Percentiles rank a stretch among this genome's conserved stretches.
Evolutionary conservation across 352 stramenopile species (phyloP).

Genomic region (Globisporangium middletonii): DNA sequence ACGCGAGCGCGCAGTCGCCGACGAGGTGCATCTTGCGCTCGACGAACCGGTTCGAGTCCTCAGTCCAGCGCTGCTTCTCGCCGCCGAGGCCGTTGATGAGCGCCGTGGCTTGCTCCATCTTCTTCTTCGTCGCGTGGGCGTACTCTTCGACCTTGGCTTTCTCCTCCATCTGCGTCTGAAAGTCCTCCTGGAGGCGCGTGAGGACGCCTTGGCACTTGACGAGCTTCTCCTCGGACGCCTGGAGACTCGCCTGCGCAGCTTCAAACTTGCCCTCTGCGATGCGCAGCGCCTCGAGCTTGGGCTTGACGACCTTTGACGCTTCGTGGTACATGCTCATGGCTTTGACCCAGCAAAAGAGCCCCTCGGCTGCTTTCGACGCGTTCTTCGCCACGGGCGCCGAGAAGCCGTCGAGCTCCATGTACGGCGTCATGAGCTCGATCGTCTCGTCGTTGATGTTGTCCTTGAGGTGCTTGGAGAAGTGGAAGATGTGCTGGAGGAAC

Average conservation of each 20-base stretch:
- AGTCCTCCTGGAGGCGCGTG: slow-evolving; percentile 72
- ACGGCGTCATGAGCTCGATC: slow-evolving; percentile 89
- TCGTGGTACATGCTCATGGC: slow-evolving; percentile 92
- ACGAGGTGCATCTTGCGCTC: slow-evolving; percentile 77
- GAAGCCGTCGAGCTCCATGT: slow-evolving; percentile 86
- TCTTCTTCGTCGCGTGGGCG: slow-evolving; percentile 71
- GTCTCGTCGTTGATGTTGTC: slow-evolving; percentile 93
- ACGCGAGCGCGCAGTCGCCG: slow-evolving; percentile 80
- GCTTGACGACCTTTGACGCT: slow-evolving; percentile 91
- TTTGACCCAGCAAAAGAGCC: slow-evolving; percentile 86
- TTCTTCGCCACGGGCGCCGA: slow-evolving; percentile 76
- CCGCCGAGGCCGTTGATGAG: slow-evolving; percentile 84
- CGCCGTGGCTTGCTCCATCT: slow-evolving; percentile 88
- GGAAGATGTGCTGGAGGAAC: slow-evolving; percentile 88
- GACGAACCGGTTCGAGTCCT: slow-evolving; percentile 85
- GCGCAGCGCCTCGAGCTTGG: slow-evolving; percentile 89
- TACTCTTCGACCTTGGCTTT: slow-evolving; percentile 86
- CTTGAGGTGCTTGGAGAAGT: slow-evolving; percentile 89
- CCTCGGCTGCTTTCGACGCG: slow-evolving; percentile 87
- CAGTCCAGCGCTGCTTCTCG: slow-evolving; percentile 84
- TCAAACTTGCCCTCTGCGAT: slow-evolving; percentile 86
- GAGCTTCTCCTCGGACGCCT: slow-evolving; percentile 66
- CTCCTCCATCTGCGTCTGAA: slow-evolving; percentile 86
- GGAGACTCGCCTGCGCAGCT: slow-evolving; percentile 68
- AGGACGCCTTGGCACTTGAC: slow-evolving; percentile 60